Percentiles rank a stretch among this genome's conserved stretches.
These are phyloP conservation scores for Lentinula boryana DNA, from an alignment of 768 basidiomycete species.

Conservation along the genomic window DNA sequence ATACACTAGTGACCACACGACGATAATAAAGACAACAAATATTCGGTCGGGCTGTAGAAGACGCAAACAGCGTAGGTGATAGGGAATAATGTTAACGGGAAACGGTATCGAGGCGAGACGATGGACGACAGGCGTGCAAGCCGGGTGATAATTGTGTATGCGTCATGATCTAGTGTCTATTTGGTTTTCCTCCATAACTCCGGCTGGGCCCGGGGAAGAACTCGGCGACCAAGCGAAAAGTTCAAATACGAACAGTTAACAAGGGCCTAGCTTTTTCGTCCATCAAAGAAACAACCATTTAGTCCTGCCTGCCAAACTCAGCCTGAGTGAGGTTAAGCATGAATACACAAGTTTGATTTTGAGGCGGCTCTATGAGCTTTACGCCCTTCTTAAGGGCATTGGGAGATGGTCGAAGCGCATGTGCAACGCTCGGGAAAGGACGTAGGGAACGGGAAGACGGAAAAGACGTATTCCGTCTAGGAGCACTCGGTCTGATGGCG, in stretches of 20 bases:
- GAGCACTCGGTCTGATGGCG: slow-evolving; percentile 24
- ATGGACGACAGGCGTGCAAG: not conserved
- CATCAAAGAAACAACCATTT: slow-evolving; percentile 8
- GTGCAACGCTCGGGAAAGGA: slow-evolving; percentile 66
- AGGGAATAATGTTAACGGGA: slow-evolving; percentile 3
- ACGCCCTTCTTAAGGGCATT: slow-evolving; percentile 38
- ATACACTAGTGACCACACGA: not conserved
- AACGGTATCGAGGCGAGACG: not conserved
- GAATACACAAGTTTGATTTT: slow-evolving; percentile 64
- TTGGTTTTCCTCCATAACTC: not conserved
- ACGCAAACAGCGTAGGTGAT: not conserved
- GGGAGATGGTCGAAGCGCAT: slow-evolving; percentile 26
- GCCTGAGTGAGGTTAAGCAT: slow-evolving; percentile 78
- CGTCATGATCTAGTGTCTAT: not conserved
- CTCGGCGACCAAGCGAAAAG: too few relatives aligned
- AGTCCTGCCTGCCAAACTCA: slow-evolving; percentile 70
- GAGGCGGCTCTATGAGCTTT: slow-evolving; percentile 77
- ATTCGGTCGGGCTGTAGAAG: not conserved
- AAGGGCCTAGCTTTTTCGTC: not conserved
- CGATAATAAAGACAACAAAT: not conserved
- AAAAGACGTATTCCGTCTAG: slow-evolving; percentile 49
- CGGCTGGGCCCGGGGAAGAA: not conserved
- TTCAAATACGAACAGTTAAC: not conserved
- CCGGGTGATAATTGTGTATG: not conserved
- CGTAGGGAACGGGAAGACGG: slow-evolving; percentile 70